Percentiles rank a stretch among this genome's conserved stretches.
Conservation (phyloP, 305 asterid species). For the Plantago coronopus region DNA sequence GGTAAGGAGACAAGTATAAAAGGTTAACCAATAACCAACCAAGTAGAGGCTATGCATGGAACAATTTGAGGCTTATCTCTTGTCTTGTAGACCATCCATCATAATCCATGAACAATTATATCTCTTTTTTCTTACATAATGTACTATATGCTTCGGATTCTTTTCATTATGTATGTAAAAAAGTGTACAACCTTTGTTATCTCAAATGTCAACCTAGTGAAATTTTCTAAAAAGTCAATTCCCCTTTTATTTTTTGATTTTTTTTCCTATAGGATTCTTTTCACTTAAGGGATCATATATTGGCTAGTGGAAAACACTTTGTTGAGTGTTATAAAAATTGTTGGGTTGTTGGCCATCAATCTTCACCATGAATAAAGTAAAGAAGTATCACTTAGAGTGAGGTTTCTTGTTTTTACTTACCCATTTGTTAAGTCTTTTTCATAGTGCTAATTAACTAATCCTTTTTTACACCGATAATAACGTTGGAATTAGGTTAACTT, state of each 20-base stretch:
- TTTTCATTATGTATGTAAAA: constrained; percentile 25
- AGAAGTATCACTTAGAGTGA: not conserved
- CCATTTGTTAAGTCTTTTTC: not conserved
- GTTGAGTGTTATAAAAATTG: constrained; percentile 31
- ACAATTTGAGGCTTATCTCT: too few relatives aligned
- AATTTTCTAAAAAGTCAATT: constrained; percentile 30
- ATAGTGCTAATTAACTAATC: constrained; percentile 13
- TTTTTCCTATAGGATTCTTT: constrained; percentile 37
- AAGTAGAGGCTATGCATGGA: too few relatives aligned
- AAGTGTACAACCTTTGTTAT: constrained; percentile 20
- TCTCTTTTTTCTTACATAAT: not conserved
- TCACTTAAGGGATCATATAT: constrained; percentile 28
- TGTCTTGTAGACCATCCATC: too few relatives aligned
- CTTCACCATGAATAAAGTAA: constrained; percentile 18
- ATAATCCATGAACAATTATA: not conserved
- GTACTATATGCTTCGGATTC: constrained; percentile 34
- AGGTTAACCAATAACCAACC: too few relatives aligned
- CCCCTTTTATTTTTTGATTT: constrained; percentile 14
- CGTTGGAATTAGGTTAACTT: constrained; percentile 3
- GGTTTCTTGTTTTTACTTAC: not conserved
- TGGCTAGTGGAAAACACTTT: constrained; percentile 45
- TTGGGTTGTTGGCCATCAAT: constrained; percentile 37
- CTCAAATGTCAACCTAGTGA: constrained; percentile 46
- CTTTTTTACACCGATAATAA: constrained; percentile 11
- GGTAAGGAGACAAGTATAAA: too few relatives aligned